Conservation (phyloP, 805 yeast species). For the Lachancea kluyveri region DNA sequence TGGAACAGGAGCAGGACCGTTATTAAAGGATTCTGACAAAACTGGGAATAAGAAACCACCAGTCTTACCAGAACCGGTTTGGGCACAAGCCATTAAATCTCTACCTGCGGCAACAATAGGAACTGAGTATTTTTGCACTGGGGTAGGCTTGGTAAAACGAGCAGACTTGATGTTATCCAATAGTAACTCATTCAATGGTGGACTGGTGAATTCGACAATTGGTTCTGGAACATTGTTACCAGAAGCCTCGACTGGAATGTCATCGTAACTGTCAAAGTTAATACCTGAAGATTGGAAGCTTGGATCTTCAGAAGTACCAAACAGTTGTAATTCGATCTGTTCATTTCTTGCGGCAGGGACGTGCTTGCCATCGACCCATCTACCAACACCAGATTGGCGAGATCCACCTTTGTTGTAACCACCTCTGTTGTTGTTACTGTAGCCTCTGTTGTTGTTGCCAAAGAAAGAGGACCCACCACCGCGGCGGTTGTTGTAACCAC, state of each 20-base stretch:
- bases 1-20: constrained; percentile 71
- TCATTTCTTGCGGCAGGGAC: constrained; percentile 71
- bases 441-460: constrained; percentile 26
- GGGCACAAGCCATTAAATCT: constrained; percentile 96
- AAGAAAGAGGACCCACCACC: constrained; percentile 30
- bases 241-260: constrained; percentile 96
- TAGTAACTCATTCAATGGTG: constrained; percentile 83
- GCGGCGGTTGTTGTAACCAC: constrained; percentile 31
- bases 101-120: constrained; percentile 86
- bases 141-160: constrained; percentile 93
- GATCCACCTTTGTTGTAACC: constrained; percentile 34
- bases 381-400: constrained; percentile 50
- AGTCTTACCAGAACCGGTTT: constrained; percentile 99
- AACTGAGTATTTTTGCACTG: constrained; percentile 89
- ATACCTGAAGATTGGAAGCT: constrained; percentile 89
- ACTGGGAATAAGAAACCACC: constrained; percentile 99
- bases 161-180: constrained; percentile 84
- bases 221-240: constrained; percentile 96
- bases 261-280: constrained; percentile 97
- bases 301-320: constrained; percentile 67
- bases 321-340: constrained; percentile 69
- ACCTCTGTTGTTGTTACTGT: constrained; percentile 34
- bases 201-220: constrained; percentile 76
- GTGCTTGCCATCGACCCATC: constrained; percentile 83
- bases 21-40: constrained; percentile 79